Base-by-base conservation (phyloP, 495 filamentous ascomycete species). In the Neurospora tetraspora region DNA sequence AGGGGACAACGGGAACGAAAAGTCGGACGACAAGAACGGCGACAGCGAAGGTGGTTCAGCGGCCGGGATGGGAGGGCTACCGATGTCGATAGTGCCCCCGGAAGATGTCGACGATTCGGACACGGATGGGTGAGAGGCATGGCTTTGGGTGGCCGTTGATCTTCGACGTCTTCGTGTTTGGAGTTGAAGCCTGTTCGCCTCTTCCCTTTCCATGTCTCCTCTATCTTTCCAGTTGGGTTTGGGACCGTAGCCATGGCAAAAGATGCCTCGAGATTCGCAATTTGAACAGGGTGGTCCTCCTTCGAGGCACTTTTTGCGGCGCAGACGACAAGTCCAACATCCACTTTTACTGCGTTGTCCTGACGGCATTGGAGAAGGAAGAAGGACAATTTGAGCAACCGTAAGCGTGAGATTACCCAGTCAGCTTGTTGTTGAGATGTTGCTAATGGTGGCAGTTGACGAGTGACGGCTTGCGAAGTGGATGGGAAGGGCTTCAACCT, bases 291-390 rank as follows among this genome's bases (percentile, higher is more conserved):
- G 59, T 18, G 80, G 82, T 5, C 43, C 73, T n/a, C 71, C 68
- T 74, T 83, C 81, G 71, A 83, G 79, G 70, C 82, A 84, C 72
- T 83, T 84, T 73, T 83, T 83, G 70, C 81, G 78, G 23, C 82
- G 75, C 14, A 84, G 72, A n/a, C 82, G 82, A 69, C 82, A 84
- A 31, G 81, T 81, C 82, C 82, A 83, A 71, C 82, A 83, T 23
- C 82, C 81, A 20, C 61, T 70, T 20, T 69, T 76, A 70, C 71
- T 72, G 27, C 71, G 71, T 61, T 72, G 71, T 38, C 45, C 53
- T 12, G 71, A 16, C 36, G 68, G 68, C 68, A 69, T 69, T 39
- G 34, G 16, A 37, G 16, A 39, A n/a, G 11, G 18, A 12, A 61
- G 68, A 34, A 34, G 27, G 23, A 9, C 14, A 34, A 34, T 61